A percentile compares a stretch with the other conserved stretches of the same genome.
These are phyloP conservation scores for Haemoproteus tartakovskyi DNA, from an alignment of 169 alveolate genomes.

Conservation along the genomic window DNA sequence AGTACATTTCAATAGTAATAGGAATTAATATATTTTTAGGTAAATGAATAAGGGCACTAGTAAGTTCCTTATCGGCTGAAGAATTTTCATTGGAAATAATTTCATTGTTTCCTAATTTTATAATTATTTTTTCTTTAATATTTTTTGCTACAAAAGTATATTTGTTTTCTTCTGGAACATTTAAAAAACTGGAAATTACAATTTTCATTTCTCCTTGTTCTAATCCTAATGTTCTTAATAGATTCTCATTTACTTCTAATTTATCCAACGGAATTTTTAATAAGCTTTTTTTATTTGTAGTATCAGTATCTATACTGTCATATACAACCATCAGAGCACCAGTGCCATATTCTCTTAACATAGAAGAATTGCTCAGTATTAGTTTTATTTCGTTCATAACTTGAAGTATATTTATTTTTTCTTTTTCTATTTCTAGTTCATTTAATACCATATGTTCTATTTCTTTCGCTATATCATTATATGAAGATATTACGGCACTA, in stretches of 20 bases:
- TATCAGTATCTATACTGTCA: conserved; percentile 20
- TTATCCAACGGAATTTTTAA: conserved; percentile 30
- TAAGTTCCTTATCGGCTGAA: conserved; percentile 1
- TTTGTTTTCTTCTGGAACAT: conserved; percentile 10
- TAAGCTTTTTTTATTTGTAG: conserved; percentile 18
- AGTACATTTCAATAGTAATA: conserved; percentile 34
- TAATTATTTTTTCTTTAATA: conserved; percentile 16
- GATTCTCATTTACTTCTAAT: conserved; percentile 18
- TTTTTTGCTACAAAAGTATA: conserved; percentile 33
- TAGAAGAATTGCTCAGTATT: conserved; percentile 18
- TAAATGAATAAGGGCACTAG: conserved; percentile 15
- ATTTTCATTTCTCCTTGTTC: conserved; percentile 45
- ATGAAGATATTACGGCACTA: conserved; percentile 1
- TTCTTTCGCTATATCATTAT: conserved; percentile 19
- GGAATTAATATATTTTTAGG: conserved; percentile 20
- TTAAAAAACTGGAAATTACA: conserved; percentile 35
- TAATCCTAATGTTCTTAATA: conserved; percentile 27
- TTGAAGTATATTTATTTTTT: conserved; percentile 27
- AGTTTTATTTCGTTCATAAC: conserved; percentile 34
- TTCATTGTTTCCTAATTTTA: conserved; percentile 33
- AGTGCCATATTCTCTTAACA: conserved; percentile 48
- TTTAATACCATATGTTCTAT: conserved; percentile 16
- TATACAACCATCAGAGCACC: conserved; percentile 58
- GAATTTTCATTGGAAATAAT: conserved; percentile 17
- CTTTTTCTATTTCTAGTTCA: conserved; percentile 43